A percentile compares a stretch with the other conserved stretches of the same genome.
These are phyloP conservation scores for Phytophthora syringae DNA, from an alignment of 352 stramenopile genomes.

Conservation along the genomic window DNA sequence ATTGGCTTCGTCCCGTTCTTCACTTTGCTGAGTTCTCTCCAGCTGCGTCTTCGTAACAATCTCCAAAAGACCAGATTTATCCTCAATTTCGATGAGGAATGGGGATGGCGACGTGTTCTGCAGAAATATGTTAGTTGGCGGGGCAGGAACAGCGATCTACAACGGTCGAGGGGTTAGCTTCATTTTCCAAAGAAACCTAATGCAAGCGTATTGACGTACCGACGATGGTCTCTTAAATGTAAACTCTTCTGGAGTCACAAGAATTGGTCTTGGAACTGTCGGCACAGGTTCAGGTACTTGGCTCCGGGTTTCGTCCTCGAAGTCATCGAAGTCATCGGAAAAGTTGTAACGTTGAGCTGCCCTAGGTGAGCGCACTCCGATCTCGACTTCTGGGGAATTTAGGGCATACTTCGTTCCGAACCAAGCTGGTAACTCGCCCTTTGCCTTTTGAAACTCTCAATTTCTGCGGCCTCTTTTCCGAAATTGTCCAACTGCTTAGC, in stretches of 20 bases:
- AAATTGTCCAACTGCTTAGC: constrained; percentile 74
- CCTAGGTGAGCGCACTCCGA: constrained; percentile 52
- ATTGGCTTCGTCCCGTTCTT: constrained; percentile 19
- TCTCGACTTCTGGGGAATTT: constrained; percentile 59
- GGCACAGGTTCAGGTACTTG: constrained; percentile 7
- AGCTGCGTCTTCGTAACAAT: constrained; percentile 55
- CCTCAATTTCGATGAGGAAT: constrained; percentile 69
- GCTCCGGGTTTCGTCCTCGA: constrained; percentile 27
- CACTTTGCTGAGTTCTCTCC: constrained; percentile 14
- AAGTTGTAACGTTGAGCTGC: constrained; percentile 39
- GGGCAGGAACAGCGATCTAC: constrained; percentile 23
- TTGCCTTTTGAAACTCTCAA: constrained; percentile 69
- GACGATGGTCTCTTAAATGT: constrained; percentile 62
- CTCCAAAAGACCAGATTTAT: constrained; percentile 58
- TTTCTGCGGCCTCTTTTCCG: constrained; percentile 67
- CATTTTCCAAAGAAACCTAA: constrained; percentile 4
- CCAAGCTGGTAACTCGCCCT: constrained; percentile 65
- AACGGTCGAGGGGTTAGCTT: not conserved
- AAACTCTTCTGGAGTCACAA: constrained; percentile 66
- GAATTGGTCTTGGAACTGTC: constrained; percentile 46
- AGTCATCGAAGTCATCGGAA: constrained; percentile 44
- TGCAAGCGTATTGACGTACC: constrained; percentile 19
- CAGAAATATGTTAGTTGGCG: constrained; percentile 79
- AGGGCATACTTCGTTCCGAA: constrained; percentile 73
- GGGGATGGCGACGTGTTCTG: constrained; percentile 71